phyloP scores from a whole-genome alignment of 805 yeast genomes.

The Wickerhamiella kazuoi region DNA sequence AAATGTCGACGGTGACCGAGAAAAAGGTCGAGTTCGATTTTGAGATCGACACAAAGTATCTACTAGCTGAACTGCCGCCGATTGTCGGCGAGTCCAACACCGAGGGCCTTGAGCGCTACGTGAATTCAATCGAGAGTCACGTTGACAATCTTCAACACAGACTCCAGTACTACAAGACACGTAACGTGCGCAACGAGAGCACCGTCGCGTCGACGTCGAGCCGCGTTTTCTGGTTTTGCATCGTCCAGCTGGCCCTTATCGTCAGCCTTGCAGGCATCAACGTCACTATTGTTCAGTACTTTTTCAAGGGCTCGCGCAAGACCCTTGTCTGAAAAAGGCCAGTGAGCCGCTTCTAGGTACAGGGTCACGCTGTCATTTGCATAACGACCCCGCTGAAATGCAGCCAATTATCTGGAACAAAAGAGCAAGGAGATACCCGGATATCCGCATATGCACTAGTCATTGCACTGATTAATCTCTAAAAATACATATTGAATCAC shows the following conservation, averaged over 20 bases:
- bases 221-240: conserved; percentile 60
- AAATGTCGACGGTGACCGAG: conserved; percentile 64
- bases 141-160: conserved; percentile 18
- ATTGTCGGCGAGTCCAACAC: conserved; percentile 16
- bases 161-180: conserved; percentile 67
- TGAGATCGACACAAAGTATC: conserved; percentile 23
- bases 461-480: too few species aligned
- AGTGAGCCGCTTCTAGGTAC: background rate
- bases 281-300: conserved; percentile 64
- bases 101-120: conserved; percentile 18
- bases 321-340: conserved; percentile 20
- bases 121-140: conserved; percentile 16
- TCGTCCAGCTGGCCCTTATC: conserved; percentile 52
- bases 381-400: background rate
- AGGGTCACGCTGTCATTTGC: background rate
- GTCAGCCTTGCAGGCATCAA: conserved; percentile 63
- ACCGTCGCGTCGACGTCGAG: conserved; percentile 68
- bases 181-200: conserved; percentile 81
- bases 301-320: conserved; percentile 37
- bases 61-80: conserved; percentile 46
- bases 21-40: conserved; percentile 76
- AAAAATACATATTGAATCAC: background rate
- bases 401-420: too few species aligned
- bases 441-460: too few species aligned
- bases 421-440: too few species aligned